Evolutionary conservation across 2,329 filamentous ascomycete species (phyloP).

Genomic region (Xylariaceae sp.): DNA sequence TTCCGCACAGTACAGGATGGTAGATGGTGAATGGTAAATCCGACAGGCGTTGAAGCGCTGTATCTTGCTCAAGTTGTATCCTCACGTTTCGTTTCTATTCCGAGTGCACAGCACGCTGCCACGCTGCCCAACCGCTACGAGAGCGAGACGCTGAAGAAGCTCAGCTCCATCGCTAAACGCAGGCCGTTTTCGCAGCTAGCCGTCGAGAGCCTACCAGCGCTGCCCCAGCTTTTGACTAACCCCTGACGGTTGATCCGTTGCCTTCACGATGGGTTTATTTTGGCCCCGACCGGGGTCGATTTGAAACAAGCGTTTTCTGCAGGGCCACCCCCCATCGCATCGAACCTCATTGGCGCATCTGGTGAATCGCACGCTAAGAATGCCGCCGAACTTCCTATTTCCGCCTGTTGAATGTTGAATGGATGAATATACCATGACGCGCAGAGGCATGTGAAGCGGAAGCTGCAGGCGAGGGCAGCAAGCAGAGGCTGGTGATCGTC

Average conservation of each 20-base stretch:
- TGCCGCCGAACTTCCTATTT: conserved; percentile 17
- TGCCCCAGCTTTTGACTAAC: neutral
- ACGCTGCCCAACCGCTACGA: no score
- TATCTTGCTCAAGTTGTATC: no score
- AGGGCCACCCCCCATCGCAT: conserved; percentile 8
- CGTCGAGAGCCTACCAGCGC: conserved; percentile 9
- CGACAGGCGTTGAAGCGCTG: neutral
- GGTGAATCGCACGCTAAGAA: neutral
- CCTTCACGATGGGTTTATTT: conserved; percentile 5
- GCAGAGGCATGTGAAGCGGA: neutral
- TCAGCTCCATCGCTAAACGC: neutral
- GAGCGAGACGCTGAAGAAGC: conserved; percentile 11
- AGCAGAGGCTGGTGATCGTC: conserved; percentile 7
- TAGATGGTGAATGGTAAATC: no score
- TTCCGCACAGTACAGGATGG: no score
- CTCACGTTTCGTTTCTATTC: no score
- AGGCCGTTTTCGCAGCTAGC: neutral
- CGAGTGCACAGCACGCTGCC: no score
- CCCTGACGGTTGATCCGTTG: neutral
- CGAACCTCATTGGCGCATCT: conserved; percentile 8
- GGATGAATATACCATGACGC: neutral
- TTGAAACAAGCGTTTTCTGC: conserved; percentile 13
- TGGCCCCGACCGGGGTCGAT: conserved; percentile 13
- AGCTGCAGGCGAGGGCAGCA: neutral
- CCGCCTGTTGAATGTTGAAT: no score